A percentile compares a stretch with the other conserved stretches of the same genome.
Conservation (phyloP, 371 early-diverging fungal species). For the Syncephalastrum monosporum region DNA sequence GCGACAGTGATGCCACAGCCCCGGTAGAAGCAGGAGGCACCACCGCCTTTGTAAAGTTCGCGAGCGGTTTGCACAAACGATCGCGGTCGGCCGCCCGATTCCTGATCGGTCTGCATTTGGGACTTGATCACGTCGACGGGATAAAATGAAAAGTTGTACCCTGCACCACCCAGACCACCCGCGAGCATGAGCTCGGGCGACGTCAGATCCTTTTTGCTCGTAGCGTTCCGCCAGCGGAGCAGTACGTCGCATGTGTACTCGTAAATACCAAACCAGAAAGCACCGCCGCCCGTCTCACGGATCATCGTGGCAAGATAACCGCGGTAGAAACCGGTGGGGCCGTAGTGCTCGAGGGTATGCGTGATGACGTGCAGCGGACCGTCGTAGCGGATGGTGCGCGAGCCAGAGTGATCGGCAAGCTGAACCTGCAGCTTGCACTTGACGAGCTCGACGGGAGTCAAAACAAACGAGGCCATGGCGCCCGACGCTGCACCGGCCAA, state of each 20-base stretch:
- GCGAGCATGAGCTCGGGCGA: slow-evolving; percentile 76
- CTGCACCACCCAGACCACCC: slow-evolving; percentile 93
- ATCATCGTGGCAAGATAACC: slow-evolving; percentile 89
- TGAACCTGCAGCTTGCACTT: slow-evolving; percentile 96
- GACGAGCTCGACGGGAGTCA: slow-evolving; percentile 94
- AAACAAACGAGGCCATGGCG: slow-evolving; percentile 79
- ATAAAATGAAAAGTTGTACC: slow-evolving; percentile 86
- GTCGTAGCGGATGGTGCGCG: slow-evolving; percentile 32
- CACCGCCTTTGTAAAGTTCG: slow-evolving; percentile 75
- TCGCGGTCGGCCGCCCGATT: slow-evolving; percentile 21
- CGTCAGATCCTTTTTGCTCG: slow-evolving; percentile 60
- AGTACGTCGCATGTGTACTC: slow-evolving; percentile 72
- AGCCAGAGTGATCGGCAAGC: slow-evolving; percentile 41
- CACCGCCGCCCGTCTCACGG: slow-evolving; percentile 91
- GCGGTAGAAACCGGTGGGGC: slow-evolving; percentile 81
- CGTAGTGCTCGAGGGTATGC: slow-evolving; percentile 68
- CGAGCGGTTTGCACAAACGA: slow-evolving; percentile 61
- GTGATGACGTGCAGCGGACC: slow-evolving; percentile 79
- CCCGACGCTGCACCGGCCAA: slow-evolving; percentile 88
- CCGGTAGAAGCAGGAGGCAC: slow-evolving; percentile 86
- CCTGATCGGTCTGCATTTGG: slow-evolving; percentile 88
- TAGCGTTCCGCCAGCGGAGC: slow-evolving; percentile 31
- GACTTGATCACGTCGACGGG: slow-evolving; percentile 96
- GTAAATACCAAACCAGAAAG: slow-evolving; percentile 95
- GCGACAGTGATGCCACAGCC: slow-evolving; percentile 93